These are phyloP conservation scores for Diplotaxis tenuifolia DNA, from an alignment of 345 rosid species.

Conservation along the genomic window DNA sequence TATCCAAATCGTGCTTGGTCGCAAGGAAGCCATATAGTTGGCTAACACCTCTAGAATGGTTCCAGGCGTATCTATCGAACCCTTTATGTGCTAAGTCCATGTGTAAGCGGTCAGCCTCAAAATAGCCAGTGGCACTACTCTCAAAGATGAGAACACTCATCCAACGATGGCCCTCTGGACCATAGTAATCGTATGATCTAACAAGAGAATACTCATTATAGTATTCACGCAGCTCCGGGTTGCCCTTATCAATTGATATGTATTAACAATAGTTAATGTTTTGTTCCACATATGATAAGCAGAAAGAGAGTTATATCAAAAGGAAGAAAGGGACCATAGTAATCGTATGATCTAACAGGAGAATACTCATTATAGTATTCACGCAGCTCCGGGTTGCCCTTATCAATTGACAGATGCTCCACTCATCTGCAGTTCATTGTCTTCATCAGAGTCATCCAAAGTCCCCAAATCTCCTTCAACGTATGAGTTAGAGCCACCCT, in stretches of 20 bases:
- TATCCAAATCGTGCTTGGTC: slow-evolving; percentile 59
- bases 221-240: slow-evolving; percentile 79
- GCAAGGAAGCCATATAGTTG: slow-evolving; percentile 90
- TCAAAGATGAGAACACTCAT: slow-evolving; percentile 82
- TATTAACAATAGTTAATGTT: background rate
- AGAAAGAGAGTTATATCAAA: background rate
- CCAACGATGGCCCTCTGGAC: slow-evolving; percentile 96
- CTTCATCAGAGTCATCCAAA: too few relatives aligned
- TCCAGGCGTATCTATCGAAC: slow-evolving; percentile 78
- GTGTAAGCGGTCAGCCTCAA: slow-evolving; percentile 81
- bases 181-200: slow-evolving; percentile 87
- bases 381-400: slow-evolving; percentile 93
- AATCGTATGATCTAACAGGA: slow-evolving; percentile 77
- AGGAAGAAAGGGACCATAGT: slow-evolving; percentile 47
- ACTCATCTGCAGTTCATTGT: too few relatives aligned
- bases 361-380: slow-evolving; percentile 62
- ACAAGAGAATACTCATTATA: slow-evolving; percentile 60
- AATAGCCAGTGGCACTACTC: slow-evolving; percentile 67
- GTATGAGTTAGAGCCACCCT: too few relatives aligned
- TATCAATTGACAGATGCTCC: slow-evolving; percentile 81
- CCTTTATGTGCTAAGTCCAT: slow-evolving; percentile 71
- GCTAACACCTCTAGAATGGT: slow-evolving; percentile 66
- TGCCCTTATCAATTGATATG: slow-evolving; percentile 85
- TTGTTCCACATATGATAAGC: background rate
- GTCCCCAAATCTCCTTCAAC: too few relatives aligned